These are phyloP conservation scores for Boletus hoseneyae DNA, from an alignment of 1,284 basidiomycete species.

Conservation along the genomic window DNA sequence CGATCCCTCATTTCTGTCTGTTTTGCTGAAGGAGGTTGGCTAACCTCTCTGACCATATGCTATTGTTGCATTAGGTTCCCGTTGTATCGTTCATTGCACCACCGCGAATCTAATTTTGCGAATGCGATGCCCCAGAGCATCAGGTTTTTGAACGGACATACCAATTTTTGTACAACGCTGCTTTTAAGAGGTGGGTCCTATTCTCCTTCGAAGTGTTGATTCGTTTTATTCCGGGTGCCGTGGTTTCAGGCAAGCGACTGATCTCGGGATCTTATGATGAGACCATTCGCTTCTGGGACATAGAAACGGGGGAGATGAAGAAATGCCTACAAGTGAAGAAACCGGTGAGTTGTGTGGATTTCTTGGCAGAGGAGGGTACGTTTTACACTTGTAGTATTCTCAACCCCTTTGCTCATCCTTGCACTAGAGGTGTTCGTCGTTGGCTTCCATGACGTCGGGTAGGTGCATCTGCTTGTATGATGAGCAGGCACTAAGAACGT, in stretches of 20 bases:
- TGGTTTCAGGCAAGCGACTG: slow-evolving; percentile 56
- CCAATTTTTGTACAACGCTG: slow-evolving; percentile 84
- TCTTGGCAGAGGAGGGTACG: slow-evolving; percentile 73
- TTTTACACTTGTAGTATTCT: background rate
- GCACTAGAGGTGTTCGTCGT: slow-evolving; percentile 79
- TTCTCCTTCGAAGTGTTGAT: background rate
- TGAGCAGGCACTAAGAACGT: slow-evolving; percentile 6
- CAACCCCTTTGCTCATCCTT: slow-evolving; percentile 3
- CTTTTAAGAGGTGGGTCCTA: slow-evolving; percentile 56
- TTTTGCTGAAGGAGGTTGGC: too few relatives aligned
- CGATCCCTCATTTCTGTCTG: background rate
- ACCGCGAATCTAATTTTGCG: slow-evolving; percentile 84
- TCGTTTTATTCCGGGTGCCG: background rate
- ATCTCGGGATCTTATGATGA: slow-evolving; percentile 91
- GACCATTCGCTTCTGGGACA: slow-evolving; percentile 86
- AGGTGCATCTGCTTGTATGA: slow-evolving; percentile 27
- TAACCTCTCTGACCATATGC: background rate
- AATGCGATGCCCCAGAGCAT: slow-evolving; percentile 74
- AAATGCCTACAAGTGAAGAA: slow-evolving; percentile 81
- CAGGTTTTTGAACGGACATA: slow-evolving; percentile 78
- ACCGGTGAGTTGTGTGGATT: slow-evolving; percentile 88
- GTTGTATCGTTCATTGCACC: slow-evolving; percentile 78
- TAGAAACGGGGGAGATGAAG: slow-evolving; percentile 76
- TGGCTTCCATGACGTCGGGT: slow-evolving; percentile 91
- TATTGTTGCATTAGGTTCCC: slow-evolving; percentile 50